Percentiles rank a stretch among this genome's conserved stretches.
Conservation (phyloP, 2,329 filamentous ascomycete genomes). For the Curvularia verruculosa region DNA sequence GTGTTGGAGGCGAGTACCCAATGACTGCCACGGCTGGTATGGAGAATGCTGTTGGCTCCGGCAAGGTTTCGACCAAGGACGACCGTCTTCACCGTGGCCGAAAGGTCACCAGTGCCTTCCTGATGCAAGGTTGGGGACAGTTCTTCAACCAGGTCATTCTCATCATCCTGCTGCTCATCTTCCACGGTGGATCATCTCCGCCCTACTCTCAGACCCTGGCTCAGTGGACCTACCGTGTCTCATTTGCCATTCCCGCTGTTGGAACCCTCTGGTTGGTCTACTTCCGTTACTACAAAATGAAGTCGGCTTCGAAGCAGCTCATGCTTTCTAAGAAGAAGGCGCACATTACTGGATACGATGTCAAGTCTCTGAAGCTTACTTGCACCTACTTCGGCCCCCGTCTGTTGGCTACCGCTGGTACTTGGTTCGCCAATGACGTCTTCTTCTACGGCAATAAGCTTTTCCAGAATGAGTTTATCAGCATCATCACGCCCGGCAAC, state of each 20-base stretch:
- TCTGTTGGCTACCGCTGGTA: constrained; percentile 81
- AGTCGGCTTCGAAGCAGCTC: constrained; percentile 81
- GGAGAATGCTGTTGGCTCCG: constrained; percentile 85
- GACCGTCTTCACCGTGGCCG: constrained; percentile 94
- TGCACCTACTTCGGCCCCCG: constrained; percentile 85
- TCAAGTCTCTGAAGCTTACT: constrained; percentile 78
- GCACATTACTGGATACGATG: constrained; percentile 90
- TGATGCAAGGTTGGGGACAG: constrained; percentile 99
- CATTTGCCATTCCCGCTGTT: constrained; percentile 87
- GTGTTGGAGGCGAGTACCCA: constrained; percentile 85
- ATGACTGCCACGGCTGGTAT: constrained; percentile 96
- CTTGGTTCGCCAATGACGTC: constrained; percentile 96
- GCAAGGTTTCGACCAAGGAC: constrained; percentile 86
- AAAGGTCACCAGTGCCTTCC: constrained; percentile 92
- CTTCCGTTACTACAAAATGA: constrained; percentile 96
- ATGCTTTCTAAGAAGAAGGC: constrained; percentile 81
- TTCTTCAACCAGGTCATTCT: constrained; percentile 91
- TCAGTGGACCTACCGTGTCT: constrained; percentile 91
- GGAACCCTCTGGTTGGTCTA: constrained; percentile 95
- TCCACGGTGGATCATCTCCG: constrained; percentile 78
- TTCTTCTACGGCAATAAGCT: constrained; percentile 99
- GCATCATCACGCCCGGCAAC: constrained; percentile 72
- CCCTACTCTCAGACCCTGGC: constrained; percentile 77
- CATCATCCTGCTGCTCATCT: constrained; percentile 84
- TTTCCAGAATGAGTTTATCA: constrained; percentile 90